These are phyloP conservation scores for Aspergillus aculeatinus DNA, from an alignment of 2,329 filamentous ascomycete species.

Conservation along the genomic window DNA sequence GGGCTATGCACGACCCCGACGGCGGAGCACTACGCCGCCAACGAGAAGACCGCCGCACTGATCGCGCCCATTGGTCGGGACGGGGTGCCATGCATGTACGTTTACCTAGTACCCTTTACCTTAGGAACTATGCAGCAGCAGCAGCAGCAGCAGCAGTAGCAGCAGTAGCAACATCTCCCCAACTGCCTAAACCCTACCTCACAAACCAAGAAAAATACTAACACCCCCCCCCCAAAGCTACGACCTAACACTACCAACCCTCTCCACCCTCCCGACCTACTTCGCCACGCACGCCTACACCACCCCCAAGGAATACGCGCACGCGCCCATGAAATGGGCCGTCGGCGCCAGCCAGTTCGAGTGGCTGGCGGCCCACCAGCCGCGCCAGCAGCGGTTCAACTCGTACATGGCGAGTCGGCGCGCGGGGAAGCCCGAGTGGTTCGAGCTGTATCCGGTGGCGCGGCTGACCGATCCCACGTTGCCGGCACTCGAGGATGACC, in stretches of 20 bases:
- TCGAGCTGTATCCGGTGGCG: slow-evolving; percentile 32
- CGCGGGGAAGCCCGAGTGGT: slow-evolving; percentile 32
- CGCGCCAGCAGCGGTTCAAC: slow-evolving; percentile 32
- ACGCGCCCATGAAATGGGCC: slow-evolving; percentile 33
- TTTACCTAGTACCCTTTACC: not conserved
- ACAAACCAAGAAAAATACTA: not conserved
- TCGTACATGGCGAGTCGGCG: slow-evolving; percentile 37
- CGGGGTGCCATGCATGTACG: slow-evolving; percentile 32
- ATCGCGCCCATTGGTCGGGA: slow-evolving; percentile 31
- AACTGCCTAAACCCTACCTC: too few species aligned
- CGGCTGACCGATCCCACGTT: slow-evolving; percentile 24
- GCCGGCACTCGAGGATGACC: not conserved
- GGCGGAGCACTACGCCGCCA: slow-evolving; percentile 26
- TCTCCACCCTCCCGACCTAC: slow-evolving; percentile 33
- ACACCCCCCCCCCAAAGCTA: slow-evolving; percentile 16
- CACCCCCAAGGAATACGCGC: slow-evolving; percentile 29
- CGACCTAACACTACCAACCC: slow-evolving; percentile 33
- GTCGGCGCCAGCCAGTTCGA: slow-evolving; percentile 37
- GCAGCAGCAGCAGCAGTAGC: too few species aligned
- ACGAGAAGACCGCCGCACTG: slow-evolving; percentile 28
- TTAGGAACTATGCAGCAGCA: too few species aligned
- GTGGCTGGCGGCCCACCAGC: slow-evolving; percentile 27
- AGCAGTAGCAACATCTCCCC: too few species aligned
- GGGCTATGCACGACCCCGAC: slow-evolving; percentile 25
- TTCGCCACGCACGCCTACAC: slow-evolving; percentile 26